Conservation (phyloP, 768 basidiomycete species). For the Pulveroboletus frians region DNA sequence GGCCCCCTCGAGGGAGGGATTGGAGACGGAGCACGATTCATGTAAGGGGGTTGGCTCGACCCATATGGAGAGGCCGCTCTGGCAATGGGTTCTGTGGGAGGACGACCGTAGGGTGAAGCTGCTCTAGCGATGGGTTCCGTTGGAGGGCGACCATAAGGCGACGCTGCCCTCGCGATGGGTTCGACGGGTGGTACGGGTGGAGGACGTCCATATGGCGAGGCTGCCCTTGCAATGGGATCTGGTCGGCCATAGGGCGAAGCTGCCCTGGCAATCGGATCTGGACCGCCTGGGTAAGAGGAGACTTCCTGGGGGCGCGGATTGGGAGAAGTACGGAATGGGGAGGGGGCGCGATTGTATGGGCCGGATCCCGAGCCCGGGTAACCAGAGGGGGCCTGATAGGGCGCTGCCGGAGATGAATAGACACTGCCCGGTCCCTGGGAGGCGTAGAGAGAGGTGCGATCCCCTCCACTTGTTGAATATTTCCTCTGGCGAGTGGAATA, state of each 20-base stretch:
- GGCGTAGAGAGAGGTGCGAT: constrained; percentile 22
- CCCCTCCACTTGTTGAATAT: constrained; percentile 41
- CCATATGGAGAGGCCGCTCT: constrained; percentile 33
- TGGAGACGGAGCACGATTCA: constrained; percentile 27
- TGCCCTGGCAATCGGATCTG: constrained; percentile 29
- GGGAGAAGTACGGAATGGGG: constrained; percentile 41
- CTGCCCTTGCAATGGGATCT: constrained; percentile 26
- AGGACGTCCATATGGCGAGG: constrained; percentile 34
- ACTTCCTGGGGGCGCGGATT: constrained; percentile 46
- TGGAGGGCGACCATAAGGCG: constrained; percentile 31
- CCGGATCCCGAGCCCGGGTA: constrained; percentile 28
- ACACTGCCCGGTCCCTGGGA: constrained; percentile 2
- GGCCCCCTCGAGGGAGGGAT: constrained; percentile 22
- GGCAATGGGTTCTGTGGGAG: constrained; percentile 38
- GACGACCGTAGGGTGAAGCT: constrained; percentile 31
- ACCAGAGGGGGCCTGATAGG: constrained; percentile 19
- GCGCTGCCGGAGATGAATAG: constrained; percentile 29
- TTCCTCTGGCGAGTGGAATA: constrained; percentile 37
- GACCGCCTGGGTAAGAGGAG: constrained; percentile 36
- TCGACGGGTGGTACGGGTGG: not conserved
- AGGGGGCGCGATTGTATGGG: constrained; percentile 31
- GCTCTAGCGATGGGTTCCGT: constrained; percentile 37
- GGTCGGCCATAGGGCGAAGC: constrained; percentile 35
- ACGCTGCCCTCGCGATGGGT: constrained; percentile 21
- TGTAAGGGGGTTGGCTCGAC: constrained; percentile 20